Percentiles rank a stretch among this genome's conserved stretches.
These are phyloP conservation scores for Apiospora pterosperma DNA, from an alignment of 2,329 filamentous ascomycete genomes.

Conservation along the genomic window DNA sequence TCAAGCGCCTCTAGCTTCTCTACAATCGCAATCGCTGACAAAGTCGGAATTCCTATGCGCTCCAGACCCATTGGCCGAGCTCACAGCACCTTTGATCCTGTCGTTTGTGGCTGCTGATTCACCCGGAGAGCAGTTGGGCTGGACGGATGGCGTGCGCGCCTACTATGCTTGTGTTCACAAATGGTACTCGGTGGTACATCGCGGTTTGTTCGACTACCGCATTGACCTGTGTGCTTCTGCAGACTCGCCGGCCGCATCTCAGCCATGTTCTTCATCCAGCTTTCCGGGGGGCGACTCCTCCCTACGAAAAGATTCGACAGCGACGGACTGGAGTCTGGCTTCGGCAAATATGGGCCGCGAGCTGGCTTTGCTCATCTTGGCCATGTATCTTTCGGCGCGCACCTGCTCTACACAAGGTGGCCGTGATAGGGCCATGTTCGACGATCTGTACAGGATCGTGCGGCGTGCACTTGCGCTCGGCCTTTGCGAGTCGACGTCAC, in stretches of 20 bases:
- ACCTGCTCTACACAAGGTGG: slow-evolving; percentile 33
- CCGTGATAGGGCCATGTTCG: slow-evolving; percentile 32
- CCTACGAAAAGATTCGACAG: background rate
- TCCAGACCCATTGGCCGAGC: slow-evolving; percentile 28
- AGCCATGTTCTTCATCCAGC: slow-evolving; percentile 12
- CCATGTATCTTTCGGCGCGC: slow-evolving; percentile 40
- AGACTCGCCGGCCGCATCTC: slow-evolving; percentile 6
- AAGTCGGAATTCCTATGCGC: slow-evolving; percentile 22
- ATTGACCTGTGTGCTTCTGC: slow-evolving; percentile 17
- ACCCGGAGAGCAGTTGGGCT: slow-evolving; percentile 25
- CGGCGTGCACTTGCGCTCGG: slow-evolving; percentile 35
- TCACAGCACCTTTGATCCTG: slow-evolving; percentile 35
- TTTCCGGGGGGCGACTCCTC: slow-evolving; percentile 7
- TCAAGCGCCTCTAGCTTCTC: background rate
- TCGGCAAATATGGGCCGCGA: slow-evolving; percentile 18
- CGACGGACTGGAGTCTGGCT: slow-evolving; percentile 16
- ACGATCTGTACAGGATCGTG: slow-evolving; percentile 34
- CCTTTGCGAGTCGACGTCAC: slow-evolving; percentile 25
- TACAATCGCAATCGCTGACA: slow-evolving; percentile 18
- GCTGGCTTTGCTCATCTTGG: slow-evolving; percentile 36
- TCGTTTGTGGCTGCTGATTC: slow-evolving; percentile 30
- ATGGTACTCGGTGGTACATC: slow-evolving; percentile 40
- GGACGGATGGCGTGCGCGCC: slow-evolving; percentile 32
- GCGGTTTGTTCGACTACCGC: slow-evolving; percentile 32
- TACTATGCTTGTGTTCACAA: slow-evolving; percentile 40